These are phyloP conservation scores for Ceriops tagal DNA, from an alignment of 345 rosid genomes.

Conservation along the genomic window DNA sequence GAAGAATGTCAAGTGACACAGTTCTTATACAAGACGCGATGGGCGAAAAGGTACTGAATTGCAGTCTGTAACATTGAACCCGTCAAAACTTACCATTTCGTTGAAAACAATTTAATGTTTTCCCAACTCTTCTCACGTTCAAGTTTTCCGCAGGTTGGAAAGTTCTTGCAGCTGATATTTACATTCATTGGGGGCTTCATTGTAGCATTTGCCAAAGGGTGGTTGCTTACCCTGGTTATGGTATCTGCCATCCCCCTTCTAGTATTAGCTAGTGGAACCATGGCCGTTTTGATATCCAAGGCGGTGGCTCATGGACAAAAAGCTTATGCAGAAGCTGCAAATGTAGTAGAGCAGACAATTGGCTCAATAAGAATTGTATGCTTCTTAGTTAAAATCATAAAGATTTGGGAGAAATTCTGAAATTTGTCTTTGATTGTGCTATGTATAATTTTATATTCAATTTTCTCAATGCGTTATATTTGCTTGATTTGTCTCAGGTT, in stretches of 20 bases:
- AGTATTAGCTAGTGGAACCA: slow-evolving; percentile 52
- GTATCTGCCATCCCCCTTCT: slow-evolving; percentile 62
- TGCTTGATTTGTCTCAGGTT: slow-evolving; percentile 37
- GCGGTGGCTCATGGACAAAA: slow-evolving; percentile 66
- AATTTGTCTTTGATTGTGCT: too few relatives aligned
- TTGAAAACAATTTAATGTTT: too few relatives aligned
- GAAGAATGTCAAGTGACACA: slow-evolving; percentile 36
- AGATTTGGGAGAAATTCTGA: too few relatives aligned
- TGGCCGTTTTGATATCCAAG: slow-evolving; percentile 51
- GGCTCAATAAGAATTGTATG: slow-evolving; percentile 84
- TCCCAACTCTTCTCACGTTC: not conserved
- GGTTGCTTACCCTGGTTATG: slow-evolving; percentile 86
- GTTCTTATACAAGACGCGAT: slow-evolving; percentile 36
- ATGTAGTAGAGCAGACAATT: slow-evolving; percentile 77
- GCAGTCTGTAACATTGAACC: not conserved
- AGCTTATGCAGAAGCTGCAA: slow-evolving; percentile 79
- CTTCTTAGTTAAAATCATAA: not conserved
- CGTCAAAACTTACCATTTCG: too few relatives aligned
- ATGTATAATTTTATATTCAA: too few relatives aligned
- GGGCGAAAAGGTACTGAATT: slow-evolving; percentile 32
- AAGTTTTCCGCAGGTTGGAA: slow-evolving; percentile 61
- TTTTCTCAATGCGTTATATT: too few relatives aligned
- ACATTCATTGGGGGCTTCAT: slow-evolving; percentile 80
- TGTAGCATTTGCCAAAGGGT: slow-evolving; percentile 69
- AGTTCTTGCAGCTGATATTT: slow-evolving; percentile 61